Evolutionary conservation across 2,329 filamentous ascomycete species (phyloP).

Genomic region (Dothiorella sarmentorum): DNA sequence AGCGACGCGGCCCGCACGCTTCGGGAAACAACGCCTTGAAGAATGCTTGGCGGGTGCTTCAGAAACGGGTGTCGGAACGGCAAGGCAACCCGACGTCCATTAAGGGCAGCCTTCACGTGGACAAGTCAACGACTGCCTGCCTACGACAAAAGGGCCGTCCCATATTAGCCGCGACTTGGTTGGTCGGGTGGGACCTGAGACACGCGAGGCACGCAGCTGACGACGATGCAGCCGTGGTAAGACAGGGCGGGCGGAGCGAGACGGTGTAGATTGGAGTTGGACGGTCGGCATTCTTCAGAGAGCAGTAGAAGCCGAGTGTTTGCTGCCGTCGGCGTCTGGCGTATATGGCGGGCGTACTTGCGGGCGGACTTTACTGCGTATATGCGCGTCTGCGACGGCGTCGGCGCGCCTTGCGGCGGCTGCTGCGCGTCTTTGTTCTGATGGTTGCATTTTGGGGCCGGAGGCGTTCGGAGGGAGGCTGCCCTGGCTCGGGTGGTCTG

Average conservation of each 20-base stretch:
- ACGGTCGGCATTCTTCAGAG: too few species aligned
- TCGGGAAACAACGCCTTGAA: slow-evolving; percentile 11
- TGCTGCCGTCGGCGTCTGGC: slow-evolving; percentile 1
- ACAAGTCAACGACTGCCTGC: too few species aligned
- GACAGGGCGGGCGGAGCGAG: too few species aligned
- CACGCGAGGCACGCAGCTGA: neutral
- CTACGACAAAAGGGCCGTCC: slow-evolving; percentile 3
- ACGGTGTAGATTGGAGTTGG: neutral
- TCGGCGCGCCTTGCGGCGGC: neutral
- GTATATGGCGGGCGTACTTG: slow-evolving; percentile 3
- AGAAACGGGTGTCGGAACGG: neutral
- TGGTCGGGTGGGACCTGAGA: neutral
- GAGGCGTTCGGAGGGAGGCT: neutral
- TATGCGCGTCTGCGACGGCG: neutral
- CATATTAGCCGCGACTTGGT: neutral
- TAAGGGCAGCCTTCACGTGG: too few species aligned
- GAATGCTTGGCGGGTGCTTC: neutral
- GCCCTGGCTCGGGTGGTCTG: neutral
- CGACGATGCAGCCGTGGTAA: neutral
- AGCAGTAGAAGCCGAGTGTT: neutral
- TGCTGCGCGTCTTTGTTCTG: neutral
- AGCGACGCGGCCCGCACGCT: slow-evolving; percentile 6
- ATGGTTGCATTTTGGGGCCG: neutral
- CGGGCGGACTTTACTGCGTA: neutral
- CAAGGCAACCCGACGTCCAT: too few species aligned